Evolutionary conservation across 768 basidiomycete genomes (phyloP).

Genomic region (Xerocomus brunneocitrinus): DNA sequence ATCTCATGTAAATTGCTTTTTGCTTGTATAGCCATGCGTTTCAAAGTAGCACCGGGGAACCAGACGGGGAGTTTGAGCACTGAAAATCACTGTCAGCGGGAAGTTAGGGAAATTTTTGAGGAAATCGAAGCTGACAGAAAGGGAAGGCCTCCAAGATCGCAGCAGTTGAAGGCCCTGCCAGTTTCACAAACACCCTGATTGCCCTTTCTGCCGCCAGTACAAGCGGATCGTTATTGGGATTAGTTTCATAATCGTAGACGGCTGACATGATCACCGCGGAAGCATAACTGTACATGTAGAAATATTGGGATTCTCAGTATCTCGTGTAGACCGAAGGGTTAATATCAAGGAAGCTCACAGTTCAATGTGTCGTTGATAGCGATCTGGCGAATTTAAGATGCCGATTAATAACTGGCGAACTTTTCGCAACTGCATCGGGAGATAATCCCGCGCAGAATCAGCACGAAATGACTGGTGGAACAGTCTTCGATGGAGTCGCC

Average conservation of each 20-base stretch:
- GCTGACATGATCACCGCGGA: slow-evolving; percentile 31
- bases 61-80: slow-evolving; percentile 30
- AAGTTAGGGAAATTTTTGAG: neutral
- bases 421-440: slow-evolving; percentile 27
- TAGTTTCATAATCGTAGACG: slow-evolving; percentile 32
- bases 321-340: neutral
- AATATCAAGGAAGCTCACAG: slow-evolving; percentile 21
- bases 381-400: slow-evolving; percentile 22
- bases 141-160: slow-evolving; percentile 30
- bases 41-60: slow-evolving; percentile 35
- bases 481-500: slow-evolving; percentile 30
- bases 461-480: slow-evolving; percentile 32
- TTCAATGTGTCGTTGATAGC: slow-evolving; percentile 27
- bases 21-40: slow-evolving; percentile 27
- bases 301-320: neutral
- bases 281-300: slow-evolving; percentile 22
- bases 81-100: slow-evolving; percentile 16
- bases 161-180: slow-evolving; percentile 24
- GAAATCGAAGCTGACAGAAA: slow-evolving; percentile 24
- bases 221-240: slow-evolving; percentile 25
- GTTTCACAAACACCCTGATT: slow-evolving; percentile 22
- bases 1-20: slow-evolving; percentile 27
- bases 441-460: slow-evolving; percentile 22
- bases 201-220: slow-evolving; percentile 29
- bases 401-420: slow-evolving; percentile 22